These are phyloP conservation scores for Tetraselmis chui DNA, from an alignment of 139 green algal species.

Conservation along the genomic window DNA sequence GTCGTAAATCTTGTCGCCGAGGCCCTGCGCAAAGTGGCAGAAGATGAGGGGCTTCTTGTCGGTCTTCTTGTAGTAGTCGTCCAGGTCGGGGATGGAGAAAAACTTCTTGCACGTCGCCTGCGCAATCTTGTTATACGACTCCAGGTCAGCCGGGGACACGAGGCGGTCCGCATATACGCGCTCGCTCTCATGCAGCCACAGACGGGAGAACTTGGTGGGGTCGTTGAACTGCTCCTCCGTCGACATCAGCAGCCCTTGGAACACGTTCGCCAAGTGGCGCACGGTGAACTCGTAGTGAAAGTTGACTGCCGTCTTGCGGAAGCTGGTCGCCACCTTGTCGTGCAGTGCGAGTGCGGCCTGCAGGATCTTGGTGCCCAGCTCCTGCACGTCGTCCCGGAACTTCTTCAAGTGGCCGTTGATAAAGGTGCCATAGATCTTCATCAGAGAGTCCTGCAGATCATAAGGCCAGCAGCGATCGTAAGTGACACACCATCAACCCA, in stretches of 20 bases:
- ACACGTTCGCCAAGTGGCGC: constrained; percentile 80
- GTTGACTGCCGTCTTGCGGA: constrained; percentile 86
- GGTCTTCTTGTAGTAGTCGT: constrained; percentile 83
- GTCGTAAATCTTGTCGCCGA: constrained; percentile 67
- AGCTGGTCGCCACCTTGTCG: constrained; percentile 68
- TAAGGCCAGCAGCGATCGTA: too few species aligned
- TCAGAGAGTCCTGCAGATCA: constrained; percentile 77
- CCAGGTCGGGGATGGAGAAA: constrained; percentile 67
- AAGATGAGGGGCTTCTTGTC: constrained; percentile 82
- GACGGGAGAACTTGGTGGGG: constrained; percentile 61
- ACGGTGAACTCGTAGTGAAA: constrained; percentile 92
- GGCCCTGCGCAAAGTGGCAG: constrained; percentile 73
- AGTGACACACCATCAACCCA: too few species aligned
- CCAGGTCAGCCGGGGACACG: constrained; percentile 56
- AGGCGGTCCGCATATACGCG: constrained; percentile 77
- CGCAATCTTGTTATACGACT: constrained; percentile 69
- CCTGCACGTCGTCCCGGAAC: constrained; percentile 54
- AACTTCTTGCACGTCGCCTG: constrained; percentile 71
- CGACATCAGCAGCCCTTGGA: constrained; percentile 83
- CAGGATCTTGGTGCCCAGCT: constrained; percentile 69
- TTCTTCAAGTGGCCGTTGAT: constrained; percentile 65
- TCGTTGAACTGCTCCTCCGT: constrained; percentile 61
- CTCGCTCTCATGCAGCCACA: constrained; percentile 88
- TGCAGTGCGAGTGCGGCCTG: constrained; percentile 79
- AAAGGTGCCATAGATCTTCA: constrained; percentile 89